Conservation (phyloP, 2,329 filamentous ascomycete species). For the Gnomoniopsis smithogilvyi region DNA sequence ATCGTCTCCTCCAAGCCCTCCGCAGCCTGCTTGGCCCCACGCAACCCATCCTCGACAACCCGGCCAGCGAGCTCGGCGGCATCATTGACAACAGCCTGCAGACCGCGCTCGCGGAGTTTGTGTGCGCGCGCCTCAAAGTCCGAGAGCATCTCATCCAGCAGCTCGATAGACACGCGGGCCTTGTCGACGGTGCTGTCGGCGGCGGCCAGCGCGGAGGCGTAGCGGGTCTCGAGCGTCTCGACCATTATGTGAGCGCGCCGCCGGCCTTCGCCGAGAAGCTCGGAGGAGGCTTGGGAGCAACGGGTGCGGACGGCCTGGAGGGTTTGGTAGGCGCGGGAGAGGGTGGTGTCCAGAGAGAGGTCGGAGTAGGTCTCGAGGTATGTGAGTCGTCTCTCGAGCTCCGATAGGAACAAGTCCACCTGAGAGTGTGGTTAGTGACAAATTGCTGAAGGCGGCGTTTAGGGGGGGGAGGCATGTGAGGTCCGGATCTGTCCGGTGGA, state of each 20-base stretch:
- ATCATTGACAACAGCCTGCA: conserved; percentile 58
- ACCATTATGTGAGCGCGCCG: conserved; percentile 84
- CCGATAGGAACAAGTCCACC: conserved; percentile 78
- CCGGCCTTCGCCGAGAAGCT: conserved; percentile 82
- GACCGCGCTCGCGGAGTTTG: conserved; percentile 73
- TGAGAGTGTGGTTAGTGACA: conserved; percentile 26
- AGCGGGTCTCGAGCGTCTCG: conserved; percentile 83
- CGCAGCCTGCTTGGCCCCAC: conserved; percentile 77
- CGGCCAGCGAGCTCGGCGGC: conserved; percentile 68
- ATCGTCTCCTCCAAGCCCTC: conserved; percentile 82
- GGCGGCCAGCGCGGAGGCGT: conserved; percentile 79
- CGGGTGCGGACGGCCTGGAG: conserved; percentile 82
- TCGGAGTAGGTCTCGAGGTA: conserved; percentile 87
- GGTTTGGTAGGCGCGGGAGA: conserved; percentile 81
- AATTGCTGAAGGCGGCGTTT: neutral
- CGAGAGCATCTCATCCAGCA: conserved; percentile 80
- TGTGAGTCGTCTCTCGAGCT: conserved; percentile 82
- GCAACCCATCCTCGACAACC: conserved; percentile 80
- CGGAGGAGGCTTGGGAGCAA: conserved; percentile 86
- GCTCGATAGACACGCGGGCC: conserved; percentile 77
- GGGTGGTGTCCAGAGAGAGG: conserved; percentile 75
- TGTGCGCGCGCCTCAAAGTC: conserved; percentile 83
- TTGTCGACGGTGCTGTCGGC: conserved; percentile 91
- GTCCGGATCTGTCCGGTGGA: conserved; percentile 3
- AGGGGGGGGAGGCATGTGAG: neutral